These are phyloP conservation scores for Debaryomyces udenii DNA, from an alignment of 1,139 yeast genomes.

Conservation along the genomic window DNA sequence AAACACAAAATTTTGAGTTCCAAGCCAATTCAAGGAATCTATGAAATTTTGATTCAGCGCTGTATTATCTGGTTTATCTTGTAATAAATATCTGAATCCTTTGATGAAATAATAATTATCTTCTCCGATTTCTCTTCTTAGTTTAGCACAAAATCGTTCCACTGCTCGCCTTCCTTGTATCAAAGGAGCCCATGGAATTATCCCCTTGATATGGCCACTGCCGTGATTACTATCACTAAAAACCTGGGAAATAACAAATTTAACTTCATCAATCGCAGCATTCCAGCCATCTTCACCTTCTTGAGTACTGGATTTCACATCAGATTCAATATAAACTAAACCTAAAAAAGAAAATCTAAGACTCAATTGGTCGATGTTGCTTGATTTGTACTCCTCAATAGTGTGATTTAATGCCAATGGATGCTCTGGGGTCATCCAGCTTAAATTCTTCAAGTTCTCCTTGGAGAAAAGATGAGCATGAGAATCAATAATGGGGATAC, in stretches of 20 bases:
- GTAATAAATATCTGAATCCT: constrained; percentile 44
- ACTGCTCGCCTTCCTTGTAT: constrained; percentile 16
- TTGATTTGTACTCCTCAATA: neutral
- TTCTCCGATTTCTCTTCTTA: constrained; percentile 11
- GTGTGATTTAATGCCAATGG: constrained; percentile 4
- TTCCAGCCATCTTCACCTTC: constrained; percentile 7
- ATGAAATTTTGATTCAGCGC: constrained; percentile 28
- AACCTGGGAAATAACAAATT: constrained; percentile 1
- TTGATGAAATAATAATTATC: constrained; percentile 17
- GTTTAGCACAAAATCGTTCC: constrained; percentile 14
- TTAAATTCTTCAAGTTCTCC: constrained; percentile 4
- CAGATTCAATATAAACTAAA: constrained; percentile 9
- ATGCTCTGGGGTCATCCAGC: constrained; percentile 3
- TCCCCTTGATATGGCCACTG: constrained; percentile 13
- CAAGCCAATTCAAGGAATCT: constrained; percentile 34
- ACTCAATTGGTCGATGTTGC: neutral
- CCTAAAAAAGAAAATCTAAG: constrained; percentile 6
- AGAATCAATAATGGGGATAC: constrained; percentile 6
- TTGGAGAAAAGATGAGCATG: constrained; percentile 10
- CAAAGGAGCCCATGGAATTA: constrained; percentile 23
- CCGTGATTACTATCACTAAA: neutral
- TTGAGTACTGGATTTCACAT: constrained; percentile 2
- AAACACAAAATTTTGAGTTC: constrained; percentile 27
- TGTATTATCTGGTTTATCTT: constrained; percentile 39
- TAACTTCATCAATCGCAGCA: constrained; percentile 5